phyloP scores from a whole-genome alignment of 805 yeast species.

The Pichia cabralensis region DNA sequence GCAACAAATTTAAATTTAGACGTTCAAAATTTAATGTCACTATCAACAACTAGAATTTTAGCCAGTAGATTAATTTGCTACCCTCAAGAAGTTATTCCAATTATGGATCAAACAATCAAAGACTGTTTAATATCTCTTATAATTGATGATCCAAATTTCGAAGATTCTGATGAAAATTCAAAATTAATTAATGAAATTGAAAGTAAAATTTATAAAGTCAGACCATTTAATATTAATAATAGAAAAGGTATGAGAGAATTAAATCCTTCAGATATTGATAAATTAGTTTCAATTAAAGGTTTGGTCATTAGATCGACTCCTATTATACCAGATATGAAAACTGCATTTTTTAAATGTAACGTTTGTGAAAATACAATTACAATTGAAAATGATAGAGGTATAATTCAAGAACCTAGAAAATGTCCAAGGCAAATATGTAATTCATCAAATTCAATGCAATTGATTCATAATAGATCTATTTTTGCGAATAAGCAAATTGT shows the following conservation, averaged over 20 bases:
- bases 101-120: conserved; percentile 93
- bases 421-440: conserved; percentile 89
- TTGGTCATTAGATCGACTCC: conserved; percentile 81
- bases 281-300: conserved; percentile 84
- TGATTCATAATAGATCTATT: conserved; percentile 84
- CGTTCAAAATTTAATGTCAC: conserved; percentile 67
- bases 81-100: conserved; percentile 95
- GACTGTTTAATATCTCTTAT: conserved; percentile 76
- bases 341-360: conserved; percentile 89
- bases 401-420: conserved; percentile 82
- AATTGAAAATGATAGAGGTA: conserved; percentile 90
- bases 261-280: conserved; percentile 91
- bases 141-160: conserved; percentile 33
- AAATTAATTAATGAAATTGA: conserved; percentile 56
- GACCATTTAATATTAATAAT: conserved; percentile 77
- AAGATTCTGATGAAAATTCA: conserved; percentile 4
- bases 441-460: conserved; percentile 75
- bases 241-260: conserved; percentile 80
- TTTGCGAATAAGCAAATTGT: conserved; percentile 95
- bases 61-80: conserved; percentile 82
- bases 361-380: conserved; percentile 90
- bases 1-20: conserved; percentile 79
- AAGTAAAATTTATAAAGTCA: conserved; percentile 70
- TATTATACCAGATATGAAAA: conserved; percentile 95
- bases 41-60: conserved; percentile 63